Base-by-base conservation (phyloP, 371 early-diverging fungal genomes). In the Actinomucor elegans region DNA sequence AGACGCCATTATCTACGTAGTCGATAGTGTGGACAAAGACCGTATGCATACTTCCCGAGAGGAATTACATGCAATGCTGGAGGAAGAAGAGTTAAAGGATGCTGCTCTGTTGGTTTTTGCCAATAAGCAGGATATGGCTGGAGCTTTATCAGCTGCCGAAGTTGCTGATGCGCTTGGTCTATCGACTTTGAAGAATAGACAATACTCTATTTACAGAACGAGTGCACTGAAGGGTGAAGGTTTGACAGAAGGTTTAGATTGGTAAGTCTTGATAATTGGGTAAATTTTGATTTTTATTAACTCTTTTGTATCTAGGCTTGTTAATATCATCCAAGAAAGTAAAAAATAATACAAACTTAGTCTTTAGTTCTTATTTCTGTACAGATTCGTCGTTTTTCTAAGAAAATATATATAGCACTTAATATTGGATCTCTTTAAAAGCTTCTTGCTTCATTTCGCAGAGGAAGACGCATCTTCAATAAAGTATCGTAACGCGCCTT, bases 141-240 rank as follows among this genome's bases (percentile, higher is more conserved):
- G 90, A 57, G 93, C 93, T 36, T 87, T 94, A 86, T 85, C 76
- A 52, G 84, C 89, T 35, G 88, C 88, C 23, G 88, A 92, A 67
- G 85, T 94, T 42, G 90, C 92, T 28, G 93, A 94, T 59, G 86
- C 89, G 59, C 85, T 94, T 34, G 91, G 92, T 35, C 80, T 94
- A 55, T 90, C 88, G 38, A 78, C 88, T 38, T 72, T 96, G 37
- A 81, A 89, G 49, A 83, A 88, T 57, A 91, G 97, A 74, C 80
- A 87, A 55, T 97, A 97, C 89, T 91, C 86, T 59, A 93, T 97
- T 58, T 94, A 96, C 78, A 87, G 92, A 24, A 91, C 96, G 43
- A 94, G 96, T 70, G 98, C 97, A 42, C 87, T 94, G 35, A 81
- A 86, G 43, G 97, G 96, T 37, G 97, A 96, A 64, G 98, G 98